phyloP scores from a whole-genome alignment of 1,284 basidiomycete species.

The Cutaneotrichosporon dermatis region DNA sequence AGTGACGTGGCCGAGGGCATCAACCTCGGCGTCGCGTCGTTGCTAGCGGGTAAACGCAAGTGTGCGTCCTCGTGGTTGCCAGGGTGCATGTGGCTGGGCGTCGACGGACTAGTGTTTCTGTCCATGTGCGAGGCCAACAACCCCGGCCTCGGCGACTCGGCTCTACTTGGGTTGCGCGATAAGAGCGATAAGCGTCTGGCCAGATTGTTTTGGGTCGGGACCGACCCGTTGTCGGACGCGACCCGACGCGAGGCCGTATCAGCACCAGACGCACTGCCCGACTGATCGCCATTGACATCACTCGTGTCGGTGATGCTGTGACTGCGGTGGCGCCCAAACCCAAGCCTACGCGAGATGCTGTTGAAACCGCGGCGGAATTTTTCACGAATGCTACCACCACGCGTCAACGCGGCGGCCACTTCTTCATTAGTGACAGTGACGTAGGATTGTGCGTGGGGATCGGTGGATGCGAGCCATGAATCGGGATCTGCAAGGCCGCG shows the following conservation, averaged over 20 bases:
- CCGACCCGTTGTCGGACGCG: conserved; percentile 14
- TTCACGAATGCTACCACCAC: conserved; percentile 36
- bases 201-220: conserved; percentile 3
- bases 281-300: conserved; percentile 16
- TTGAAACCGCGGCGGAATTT: conserved; percentile 41
- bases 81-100: background rate
- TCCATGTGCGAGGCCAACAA: conserved; percentile 8
- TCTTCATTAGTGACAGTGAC: conserved; percentile 75
- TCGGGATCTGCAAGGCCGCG: conserved; percentile 65
- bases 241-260: conserved; percentile 7
- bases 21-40: conserved; percentile 14
- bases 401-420: conserved; percentile 65
- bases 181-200: conserved; percentile 14
- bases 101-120: background rate
- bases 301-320: conserved; percentile 34
- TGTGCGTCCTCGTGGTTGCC: conserved; percentile 10
- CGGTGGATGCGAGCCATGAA: conserved; percentile 75
- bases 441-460: conserved; percentile 58
- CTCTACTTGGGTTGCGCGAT: conserved; percentile 1
- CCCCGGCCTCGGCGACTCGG: conserved; percentile 16
- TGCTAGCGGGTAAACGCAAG: conserved; percentile 7
- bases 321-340: conserved; percentile 27
- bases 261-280: background rate
- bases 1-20: conserved; percentile 14
- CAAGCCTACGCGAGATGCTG: conserved; percentile 32